Evolutionary conservation across 768 basidiomycete species (phyloP).

Genomic region (Dacryopinax primogenitus): DNA sequence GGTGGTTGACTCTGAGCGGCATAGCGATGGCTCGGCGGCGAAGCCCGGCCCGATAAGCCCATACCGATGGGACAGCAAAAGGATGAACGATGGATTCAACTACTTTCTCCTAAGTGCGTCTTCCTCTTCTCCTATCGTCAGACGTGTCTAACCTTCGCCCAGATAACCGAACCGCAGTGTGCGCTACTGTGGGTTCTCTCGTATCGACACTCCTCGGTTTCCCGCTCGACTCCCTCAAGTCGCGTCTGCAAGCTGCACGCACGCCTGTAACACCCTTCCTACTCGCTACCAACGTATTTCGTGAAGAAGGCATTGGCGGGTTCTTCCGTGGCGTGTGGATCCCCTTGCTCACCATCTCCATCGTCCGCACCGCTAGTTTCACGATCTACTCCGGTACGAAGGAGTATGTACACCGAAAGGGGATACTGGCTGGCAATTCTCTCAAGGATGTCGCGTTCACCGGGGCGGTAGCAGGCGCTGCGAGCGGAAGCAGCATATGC

Average conservation of each 20-base stretch:
- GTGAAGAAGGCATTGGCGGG: slow-evolving; percentile 74
- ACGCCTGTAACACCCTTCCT: slow-evolving; percentile 58
- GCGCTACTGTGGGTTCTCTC: slow-evolving; percentile 82
- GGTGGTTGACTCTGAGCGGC: neutral
- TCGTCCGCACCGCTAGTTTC: slow-evolving; percentile 88
- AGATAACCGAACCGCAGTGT: slow-evolving; percentile 81
- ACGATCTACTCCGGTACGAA: slow-evolving; percentile 81
- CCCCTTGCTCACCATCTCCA: slow-evolving; percentile 87
- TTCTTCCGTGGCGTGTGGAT: slow-evolving; percentile 88
- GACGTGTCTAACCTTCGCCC: slow-evolving; percentile 3
- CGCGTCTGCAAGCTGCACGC: slow-evolving; percentile 74
- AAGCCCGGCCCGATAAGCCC: neutral
- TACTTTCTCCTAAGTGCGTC: neutral
- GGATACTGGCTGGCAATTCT: slow-evolving; percentile 45
- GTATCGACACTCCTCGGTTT: slow-evolving; percentile 77
- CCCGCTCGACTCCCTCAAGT: slow-evolving; percentile 89
- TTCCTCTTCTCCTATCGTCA: neutral
- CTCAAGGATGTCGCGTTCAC: slow-evolving; percentile 59
- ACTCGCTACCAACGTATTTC: slow-evolving; percentile 37
- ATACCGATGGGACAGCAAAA: neutral
- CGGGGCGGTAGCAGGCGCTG: slow-evolving; percentile 73
- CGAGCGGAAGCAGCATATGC: slow-evolving; percentile 80
- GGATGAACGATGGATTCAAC: neutral
- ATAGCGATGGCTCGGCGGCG: slow-evolving; percentile 5
- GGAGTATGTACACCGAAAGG: slow-evolving; percentile 48